phyloP scores from a whole-genome alignment of 2,329 filamentous ascomycete genomes.

The Rhynchosporium secalis region DNA sequence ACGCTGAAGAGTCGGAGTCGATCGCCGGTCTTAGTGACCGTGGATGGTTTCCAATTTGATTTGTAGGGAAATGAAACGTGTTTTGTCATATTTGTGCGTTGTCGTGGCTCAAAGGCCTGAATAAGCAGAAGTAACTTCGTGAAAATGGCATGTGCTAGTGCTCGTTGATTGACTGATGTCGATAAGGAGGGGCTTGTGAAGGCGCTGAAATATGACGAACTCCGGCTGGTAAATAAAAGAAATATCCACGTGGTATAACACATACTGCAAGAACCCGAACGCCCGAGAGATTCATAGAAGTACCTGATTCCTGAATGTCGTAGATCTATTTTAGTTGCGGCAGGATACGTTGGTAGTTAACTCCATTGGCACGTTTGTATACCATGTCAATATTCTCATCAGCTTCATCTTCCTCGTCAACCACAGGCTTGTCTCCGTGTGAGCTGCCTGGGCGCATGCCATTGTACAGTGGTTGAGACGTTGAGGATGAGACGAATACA shows the following conservation, averaged over 20 bases:
- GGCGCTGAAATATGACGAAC: constrained; percentile 6
- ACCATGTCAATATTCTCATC: constrained; percentile 17
- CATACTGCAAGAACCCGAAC: constrained; percentile 10
- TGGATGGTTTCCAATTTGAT: neutral
- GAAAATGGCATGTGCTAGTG: constrained; percentile 9
- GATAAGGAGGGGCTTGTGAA: neutral
- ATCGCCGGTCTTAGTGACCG: neutral
- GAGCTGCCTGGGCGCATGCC: constrained; percentile 44
- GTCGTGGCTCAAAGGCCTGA: constrained; percentile 8
- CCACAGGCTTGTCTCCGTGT: constrained; percentile 25
- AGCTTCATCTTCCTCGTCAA: constrained; percentile 29
- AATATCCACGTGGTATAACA: constrained; percentile 21
- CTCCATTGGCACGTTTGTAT: constrained; percentile 40
- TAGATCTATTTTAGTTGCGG: neutral
- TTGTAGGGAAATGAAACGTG: neutral
- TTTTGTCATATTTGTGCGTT: constrained; percentile 15
- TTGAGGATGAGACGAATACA: constrained; percentile 32
- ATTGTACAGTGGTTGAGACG: constrained; percentile 44
- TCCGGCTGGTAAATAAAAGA: constrained; percentile 1
- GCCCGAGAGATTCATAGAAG: constrained; percentile 4
- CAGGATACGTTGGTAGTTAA: constrained; percentile 19
- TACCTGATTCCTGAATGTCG: neutral
- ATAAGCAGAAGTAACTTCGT: constrained; percentile 4
- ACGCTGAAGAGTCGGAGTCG: constrained; percentile 9
- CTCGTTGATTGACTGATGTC: neutral